Percentiles rank a stretch among this genome's conserved stretches.
These are phyloP conservation scores for Choanephora cucurbitarum DNA, from an alignment of 371 early-diverging fungal species.

Conservation along the genomic window DNA sequence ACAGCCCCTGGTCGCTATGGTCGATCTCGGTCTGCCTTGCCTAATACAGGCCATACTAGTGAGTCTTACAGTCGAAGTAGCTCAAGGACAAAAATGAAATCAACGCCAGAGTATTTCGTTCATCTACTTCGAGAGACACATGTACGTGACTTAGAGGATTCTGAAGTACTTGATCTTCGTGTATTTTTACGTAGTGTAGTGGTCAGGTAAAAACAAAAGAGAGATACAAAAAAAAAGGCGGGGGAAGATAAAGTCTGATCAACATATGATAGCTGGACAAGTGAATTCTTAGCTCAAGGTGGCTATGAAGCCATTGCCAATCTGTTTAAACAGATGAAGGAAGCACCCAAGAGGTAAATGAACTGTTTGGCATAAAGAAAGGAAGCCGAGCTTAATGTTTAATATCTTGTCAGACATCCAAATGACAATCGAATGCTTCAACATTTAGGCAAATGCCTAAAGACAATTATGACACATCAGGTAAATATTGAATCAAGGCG, in stretches of 20 bases:
- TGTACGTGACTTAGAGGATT: slow-evolving; percentile 39
- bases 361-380: not conserved
- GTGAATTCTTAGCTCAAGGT: slow-evolving; percentile 44
- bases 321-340: slow-evolving; percentile 44
- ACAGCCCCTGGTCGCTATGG: slow-evolving; percentile 24
- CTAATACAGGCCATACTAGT: not conserved
- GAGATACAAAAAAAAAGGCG: not conserved
- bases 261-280: slow-evolving; percentile 41
- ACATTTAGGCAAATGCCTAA: slow-evolving; percentile 47
- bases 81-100: slow-evolving; percentile 25
- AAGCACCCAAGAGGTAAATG: slow-evolving; percentile 42
- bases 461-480: slow-evolving; percentile 52
- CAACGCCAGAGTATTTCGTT: slow-evolving; percentile 43
- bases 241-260: no score
- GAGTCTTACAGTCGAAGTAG: slow-evolving; percentile 16
- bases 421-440: slow-evolving; percentile 45
- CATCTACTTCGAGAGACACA: slow-evolving; percentile 31
- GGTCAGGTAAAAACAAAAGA: slow-evolving; percentile 25
- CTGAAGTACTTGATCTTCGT: slow-evolving; percentile 41
- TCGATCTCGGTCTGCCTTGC: slow-evolving; percentile 18
- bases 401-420: slow-evolving; percentile 14
- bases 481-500: slow-evolving; percentile 10
- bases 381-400: not conserved
- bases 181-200: slow-evolving; percentile 48
- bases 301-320: slow-evolving; percentile 47